These are phyloP conservation scores for Akebia trifoliata DNA, from an alignment of 164 flowering plant species.

Conservation along the genomic window DNA sequence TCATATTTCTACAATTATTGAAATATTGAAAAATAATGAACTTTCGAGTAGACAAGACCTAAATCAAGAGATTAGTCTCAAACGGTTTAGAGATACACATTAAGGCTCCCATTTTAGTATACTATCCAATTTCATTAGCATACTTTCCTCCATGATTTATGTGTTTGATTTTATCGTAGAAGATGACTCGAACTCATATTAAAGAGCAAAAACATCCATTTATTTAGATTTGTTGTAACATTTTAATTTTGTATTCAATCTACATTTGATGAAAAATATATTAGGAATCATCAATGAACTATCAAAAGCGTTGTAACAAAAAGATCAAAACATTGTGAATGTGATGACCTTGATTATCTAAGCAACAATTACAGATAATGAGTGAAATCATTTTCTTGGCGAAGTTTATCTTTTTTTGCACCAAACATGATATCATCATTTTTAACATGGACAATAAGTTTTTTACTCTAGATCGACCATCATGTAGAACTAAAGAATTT, in stretches of 20 bases:
- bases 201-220: conserved; percentile 10
- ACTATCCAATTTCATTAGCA: neutral
- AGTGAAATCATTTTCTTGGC: neutral
- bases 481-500: neutral
- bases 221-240: neutral
- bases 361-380: neutral
- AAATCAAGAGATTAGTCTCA: conserved; percentile 10
- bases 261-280: conserved; percentile 19
- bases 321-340: conserved; percentile 10
- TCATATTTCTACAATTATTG: neutral
- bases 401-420: neutral
- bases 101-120: conserved; percentile 9
- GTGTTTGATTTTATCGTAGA: conserved; percentile 2
- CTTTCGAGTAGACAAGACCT: conserved; percentile 2
- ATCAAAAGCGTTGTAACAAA: conserved; percentile 6
- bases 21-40: neutral
- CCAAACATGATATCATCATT: neutral
- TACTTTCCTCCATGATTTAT: conserved; percentile 7
- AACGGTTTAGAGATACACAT: conserved; percentile 1
- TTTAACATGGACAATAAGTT: neutral
- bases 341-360: neutral
- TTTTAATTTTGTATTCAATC: conserved; percentile 17
- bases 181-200: neutral
- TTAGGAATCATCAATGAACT: conserved; percentile 5
- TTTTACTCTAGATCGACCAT: neutral